Base-by-base conservation (phyloP, 805 yeast species). In the Monosporozyma aquatica region DNA sequence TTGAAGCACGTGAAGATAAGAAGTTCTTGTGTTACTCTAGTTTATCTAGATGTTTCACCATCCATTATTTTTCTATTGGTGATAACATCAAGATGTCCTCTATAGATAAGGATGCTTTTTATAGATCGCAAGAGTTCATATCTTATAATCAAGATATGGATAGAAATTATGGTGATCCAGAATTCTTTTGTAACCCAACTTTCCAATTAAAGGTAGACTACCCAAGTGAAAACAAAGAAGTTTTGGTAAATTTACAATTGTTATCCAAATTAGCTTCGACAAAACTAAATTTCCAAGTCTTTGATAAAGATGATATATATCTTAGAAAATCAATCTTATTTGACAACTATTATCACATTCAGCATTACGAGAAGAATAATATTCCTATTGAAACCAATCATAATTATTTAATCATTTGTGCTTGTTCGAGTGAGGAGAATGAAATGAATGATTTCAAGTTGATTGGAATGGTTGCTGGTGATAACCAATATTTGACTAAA, bases 1-100 rank as follows among this genome's bases (percentile, higher is more conserved):
- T 57, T 1, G 23, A 14, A 1, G 41, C 56, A 6, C 36, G 37
- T 2, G 32, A 34, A 8, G 22, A 30, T 4, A 38, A 26, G n/a
- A 29, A 33, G 2, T 37, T 55, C 10, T 51, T 50, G 34, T 56
- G 58, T 20, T 56, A 56, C 42, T 60, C 66, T 3, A 49, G 52
- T 13, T 27, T 27, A 1, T 43, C 47, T 21, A 46, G 49, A 7
- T 43, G 48, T 14, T 57, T 52, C 29, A 56, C 60, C 2, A 34
- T 55, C 8, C 59, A 56, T 41, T 24, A 45, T 7, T 49, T 48
- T 37, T 46, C 54, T 3, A 44, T 50, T 15, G 39, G 49, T 1
- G 15, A 42, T 3, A n/a, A 6, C 2, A 40, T 53, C 5, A 38
- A 38, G 18, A 15, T 38, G 17, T n/a, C 22, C 17, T 18, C n/a